Evolutionary conservation across 352 stramenopile genomes (phyloP).

Genomic region (Nothophytophthora sp.): DNA sequence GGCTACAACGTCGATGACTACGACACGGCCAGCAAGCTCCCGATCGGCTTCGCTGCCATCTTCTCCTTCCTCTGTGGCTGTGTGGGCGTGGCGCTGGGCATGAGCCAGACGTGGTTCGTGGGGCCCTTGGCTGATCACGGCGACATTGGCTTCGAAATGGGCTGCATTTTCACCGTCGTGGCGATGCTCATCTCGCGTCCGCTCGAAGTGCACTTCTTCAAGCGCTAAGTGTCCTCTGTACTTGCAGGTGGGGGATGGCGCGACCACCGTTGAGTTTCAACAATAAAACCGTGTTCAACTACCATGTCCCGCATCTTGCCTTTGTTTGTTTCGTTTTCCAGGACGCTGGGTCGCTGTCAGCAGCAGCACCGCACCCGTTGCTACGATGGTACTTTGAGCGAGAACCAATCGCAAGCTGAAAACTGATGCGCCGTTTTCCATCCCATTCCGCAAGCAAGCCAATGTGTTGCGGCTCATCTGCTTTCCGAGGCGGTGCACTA

Average conservation of each 20-base stretch:
- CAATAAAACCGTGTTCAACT: no score
- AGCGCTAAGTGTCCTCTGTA: constrained; percentile 17
- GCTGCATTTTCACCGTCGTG: constrained; percentile 28
- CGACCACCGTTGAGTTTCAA: constrained; percentile 18
- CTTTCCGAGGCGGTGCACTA: no score
- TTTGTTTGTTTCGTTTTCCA: no score
- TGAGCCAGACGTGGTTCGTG: constrained; percentile 46
- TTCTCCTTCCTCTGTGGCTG: constrained; percentile 36
- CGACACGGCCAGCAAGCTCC: constrained; percentile 33
- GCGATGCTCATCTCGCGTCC: constrained; percentile 29
- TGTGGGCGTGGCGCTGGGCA: constrained; percentile 31
- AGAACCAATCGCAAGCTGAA: no score
- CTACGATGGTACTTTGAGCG: no score
- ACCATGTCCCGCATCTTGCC: no score
- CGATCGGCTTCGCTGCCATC: constrained; percentile 32
- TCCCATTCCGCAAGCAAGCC: no score
- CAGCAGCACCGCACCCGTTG: no score
- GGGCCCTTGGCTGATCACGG: constrained; percentile 24
- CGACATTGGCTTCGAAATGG: constrained; percentile 41
- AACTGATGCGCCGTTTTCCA: no score
- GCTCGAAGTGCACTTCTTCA: constrained; percentile 33
- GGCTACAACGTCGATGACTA: constrained; percentile 41
- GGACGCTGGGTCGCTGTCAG: no score
- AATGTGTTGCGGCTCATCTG: no score
- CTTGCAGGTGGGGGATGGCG: constrained; percentile 13